A percentile compares a stretch with the other conserved stretches of the same genome.
These are phyloP conservation scores for Adenanthera pavonina DNA, from an alignment of 306 rosid genomes.

Conservation along the genomic window DNA sequence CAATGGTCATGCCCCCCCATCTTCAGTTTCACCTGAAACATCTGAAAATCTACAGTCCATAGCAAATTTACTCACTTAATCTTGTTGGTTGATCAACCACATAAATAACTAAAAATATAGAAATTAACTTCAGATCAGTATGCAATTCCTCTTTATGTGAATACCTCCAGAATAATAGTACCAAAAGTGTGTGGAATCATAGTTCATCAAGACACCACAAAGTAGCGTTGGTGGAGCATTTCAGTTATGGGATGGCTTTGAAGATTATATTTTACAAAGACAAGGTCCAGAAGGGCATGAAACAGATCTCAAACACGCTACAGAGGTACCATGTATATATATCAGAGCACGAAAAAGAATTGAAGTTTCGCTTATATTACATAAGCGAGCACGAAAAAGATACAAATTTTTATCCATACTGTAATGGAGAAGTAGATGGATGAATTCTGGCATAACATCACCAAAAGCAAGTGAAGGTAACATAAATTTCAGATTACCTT, in stretches of 20 bases:
- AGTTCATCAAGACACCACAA: not conserved
- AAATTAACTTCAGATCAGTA: not conserved
- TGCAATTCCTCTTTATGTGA: not conserved
- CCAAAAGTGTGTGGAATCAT: not conserved
- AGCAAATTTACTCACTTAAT: slow-evolving; percentile 9
- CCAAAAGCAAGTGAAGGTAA: not conserved
- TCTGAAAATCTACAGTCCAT: not conserved
- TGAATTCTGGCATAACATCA: not conserved
- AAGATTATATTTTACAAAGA: slow-evolving; percentile 21
- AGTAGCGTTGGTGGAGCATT: not conserved
- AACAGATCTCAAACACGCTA: not conserved
- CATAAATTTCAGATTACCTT: not conserved
- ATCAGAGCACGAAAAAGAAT: not conserved
- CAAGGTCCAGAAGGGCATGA: not conserved
- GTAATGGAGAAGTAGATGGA: not conserved
- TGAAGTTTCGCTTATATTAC: not conserved
- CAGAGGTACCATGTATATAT: not conserved
- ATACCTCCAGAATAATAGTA: too few relatives aligned
- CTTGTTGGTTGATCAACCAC: slow-evolving; percentile 6
- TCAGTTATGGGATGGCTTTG: not conserved
- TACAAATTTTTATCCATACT: not conserved
- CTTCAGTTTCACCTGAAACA: not conserved
- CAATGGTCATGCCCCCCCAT: not conserved
- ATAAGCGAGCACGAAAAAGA: not conserved
- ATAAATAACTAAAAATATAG: not conserved